Conservation (phyloP, 2,329 filamentous ascomycete species). For the Fusarium ambrosium region DNA sequence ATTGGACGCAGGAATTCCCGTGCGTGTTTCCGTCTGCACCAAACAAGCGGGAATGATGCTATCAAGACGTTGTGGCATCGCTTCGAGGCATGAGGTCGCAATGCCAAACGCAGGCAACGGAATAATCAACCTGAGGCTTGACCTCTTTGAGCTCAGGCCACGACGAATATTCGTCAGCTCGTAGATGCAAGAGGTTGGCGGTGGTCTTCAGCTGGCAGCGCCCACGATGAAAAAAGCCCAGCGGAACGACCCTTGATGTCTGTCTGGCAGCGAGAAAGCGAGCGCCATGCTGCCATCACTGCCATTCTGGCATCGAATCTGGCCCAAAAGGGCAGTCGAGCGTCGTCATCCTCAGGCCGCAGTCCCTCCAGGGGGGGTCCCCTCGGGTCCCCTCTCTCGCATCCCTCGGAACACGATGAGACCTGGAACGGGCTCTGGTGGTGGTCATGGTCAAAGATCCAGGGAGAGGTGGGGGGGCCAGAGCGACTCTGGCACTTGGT, state of each 20-base stretch:
- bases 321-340: conserved; percentile 45
- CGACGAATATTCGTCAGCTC: conserved; percentile 46
- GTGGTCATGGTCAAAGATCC: neutral
- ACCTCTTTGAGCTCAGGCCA: conserved; percentile 45
- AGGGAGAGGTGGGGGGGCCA: conserved; percentile 23
- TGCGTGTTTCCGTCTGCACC: conserved; percentile 32
- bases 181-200: conserved; percentile 31
- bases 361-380: conserved; percentile 21
- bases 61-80: conserved; percentile 12
- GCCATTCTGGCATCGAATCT: conserved; percentile 31
- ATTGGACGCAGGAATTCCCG: conserved; percentile 34
- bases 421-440: conserved; percentile 5
- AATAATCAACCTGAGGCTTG: conserved; percentile 44
- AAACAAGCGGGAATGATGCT: conserved; percentile 31
- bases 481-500: conserved; percentile 8
- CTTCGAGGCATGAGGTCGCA: conserved; percentile 10
- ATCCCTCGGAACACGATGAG: conserved; percentile 19
- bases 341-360: conserved; percentile 52
- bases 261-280: neutral
- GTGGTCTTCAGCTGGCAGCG: conserved; percentile 23
- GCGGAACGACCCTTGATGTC: conserved; percentile 24
- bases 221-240: conserved; percentile 30
- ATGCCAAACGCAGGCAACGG: conserved; percentile 27
- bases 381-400: conserved; percentile 9
- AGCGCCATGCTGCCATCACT: conserved; percentile 37